Conservation (phyloP, 371 early-diverging fungal species). For the Modicella reniformis region DNA sequence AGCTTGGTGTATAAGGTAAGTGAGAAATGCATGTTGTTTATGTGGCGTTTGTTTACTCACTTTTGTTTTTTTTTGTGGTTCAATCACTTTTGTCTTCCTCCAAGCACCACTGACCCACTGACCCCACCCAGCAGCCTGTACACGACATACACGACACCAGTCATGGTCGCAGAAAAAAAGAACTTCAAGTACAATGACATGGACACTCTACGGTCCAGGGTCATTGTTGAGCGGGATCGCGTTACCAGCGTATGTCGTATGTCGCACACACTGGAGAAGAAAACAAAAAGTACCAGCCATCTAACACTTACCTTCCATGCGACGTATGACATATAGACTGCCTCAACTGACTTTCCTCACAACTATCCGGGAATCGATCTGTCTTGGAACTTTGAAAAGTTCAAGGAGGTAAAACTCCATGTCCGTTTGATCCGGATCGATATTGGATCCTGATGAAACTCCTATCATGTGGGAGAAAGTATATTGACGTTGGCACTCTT, state of each 20-base stretch:
- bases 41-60: no score
- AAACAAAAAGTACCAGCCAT: background rate
- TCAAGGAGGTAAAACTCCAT: constrained; percentile 64
- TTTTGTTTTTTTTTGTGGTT: no score
- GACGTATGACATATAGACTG: constrained; percentile 56
- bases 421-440: background rate
- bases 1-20: no score
- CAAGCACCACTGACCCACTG: no score
- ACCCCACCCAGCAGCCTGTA: no score
- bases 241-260: constrained; percentile 61
- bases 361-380: constrained; percentile 69
- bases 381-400: constrained; percentile 68
- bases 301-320: background rate
- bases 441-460: no score
- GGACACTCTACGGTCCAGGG: constrained; percentile 64
- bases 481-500: no score
- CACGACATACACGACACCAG: background rate
- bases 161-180: constrained; percentile 46
- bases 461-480: no score
- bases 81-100: no score
- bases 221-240: constrained; percentile 68
- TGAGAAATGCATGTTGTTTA: no score
- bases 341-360: constrained; percentile 72
- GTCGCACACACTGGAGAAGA: background rate
- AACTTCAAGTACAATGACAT: constrained; percentile 48